phyloP scores from a whole-genome alignment of 2,329 filamentous ascomycete genomes.

The Fusarium chuoi region DNA sequence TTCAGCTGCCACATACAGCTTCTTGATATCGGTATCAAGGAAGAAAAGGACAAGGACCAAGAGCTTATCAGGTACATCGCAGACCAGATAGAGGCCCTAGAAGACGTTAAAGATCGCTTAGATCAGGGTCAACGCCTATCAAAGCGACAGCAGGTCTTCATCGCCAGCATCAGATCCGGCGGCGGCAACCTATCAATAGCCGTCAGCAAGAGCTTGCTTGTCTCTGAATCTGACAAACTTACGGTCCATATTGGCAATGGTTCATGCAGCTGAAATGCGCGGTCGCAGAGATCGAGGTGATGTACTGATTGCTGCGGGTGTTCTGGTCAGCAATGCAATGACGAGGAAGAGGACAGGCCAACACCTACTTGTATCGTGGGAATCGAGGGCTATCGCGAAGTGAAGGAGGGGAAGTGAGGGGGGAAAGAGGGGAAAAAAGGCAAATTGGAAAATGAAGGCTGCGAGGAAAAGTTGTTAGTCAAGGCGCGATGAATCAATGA shows the following conservation, averaged over 20 bases:
- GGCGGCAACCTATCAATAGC: background rate
- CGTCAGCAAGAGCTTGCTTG: fast-evolving
- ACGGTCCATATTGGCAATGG: fast-evolving
- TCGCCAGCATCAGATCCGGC: background rate
- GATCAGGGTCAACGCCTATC: background rate
- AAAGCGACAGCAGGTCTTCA: fast-evolving
- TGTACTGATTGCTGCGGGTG: background rate
- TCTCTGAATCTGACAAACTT: fast-evolving
- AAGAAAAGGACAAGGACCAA: too few relatives aligned
- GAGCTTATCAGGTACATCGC: too few relatives aligned
- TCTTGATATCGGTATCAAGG: too few relatives aligned
- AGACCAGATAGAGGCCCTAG: fast-evolving
- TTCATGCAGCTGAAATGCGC: background rate
- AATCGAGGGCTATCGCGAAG: background rate
- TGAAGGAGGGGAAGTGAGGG: background rate
- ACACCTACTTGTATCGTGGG: background rate
- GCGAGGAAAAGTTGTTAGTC: background rate
- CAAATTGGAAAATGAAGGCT: background rate
- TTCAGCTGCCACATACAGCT: background rate
- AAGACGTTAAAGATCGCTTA: fast-evolving
- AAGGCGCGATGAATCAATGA: background rate
- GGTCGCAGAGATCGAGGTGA: fast-evolving
- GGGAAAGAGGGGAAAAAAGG: background rate
- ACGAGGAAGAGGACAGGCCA: fast-evolving
- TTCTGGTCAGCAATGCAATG: background rate